Conservation (phyloP, 495 filamentous ascomycete genomes). For the Neurospora sp. region DNA sequence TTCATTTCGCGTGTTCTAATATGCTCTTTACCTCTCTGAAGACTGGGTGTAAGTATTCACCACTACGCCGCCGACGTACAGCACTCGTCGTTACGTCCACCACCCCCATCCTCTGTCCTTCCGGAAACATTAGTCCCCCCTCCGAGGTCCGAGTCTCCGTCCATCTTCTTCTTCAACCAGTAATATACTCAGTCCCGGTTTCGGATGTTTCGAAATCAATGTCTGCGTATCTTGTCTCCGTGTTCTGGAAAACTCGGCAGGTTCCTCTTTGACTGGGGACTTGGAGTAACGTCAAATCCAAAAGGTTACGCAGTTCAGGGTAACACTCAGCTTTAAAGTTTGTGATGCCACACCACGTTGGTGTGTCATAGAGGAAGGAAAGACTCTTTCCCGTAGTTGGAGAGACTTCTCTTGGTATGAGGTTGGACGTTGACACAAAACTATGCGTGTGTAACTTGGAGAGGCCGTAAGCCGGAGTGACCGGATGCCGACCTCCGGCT, state of each 20-base stretch:
- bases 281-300: background rate
- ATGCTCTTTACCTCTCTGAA: background rate
- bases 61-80: background rate
- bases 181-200: background rate
- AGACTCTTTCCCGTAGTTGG: background rate
- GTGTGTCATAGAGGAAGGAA: background rate
- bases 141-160: background rate
- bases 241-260: background rate
- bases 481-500: background rate
- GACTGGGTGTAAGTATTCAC: background rate
- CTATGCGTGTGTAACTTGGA: background rate
- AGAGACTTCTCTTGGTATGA: background rate
- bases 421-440: background rate
- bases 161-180: background rate
- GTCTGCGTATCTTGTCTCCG: background rate
- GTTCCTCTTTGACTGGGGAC: background rate
- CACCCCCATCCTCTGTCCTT: background rate
- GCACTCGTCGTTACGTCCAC: background rate
- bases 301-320: background rate
- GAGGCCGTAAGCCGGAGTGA: background rate
- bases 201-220: background rate
- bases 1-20: no score
- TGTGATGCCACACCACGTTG: background rate
- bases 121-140: background rate
- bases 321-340: background rate